Base-by-base conservation (phyloP, 805 yeast genomes). In the Monosporozyma aerobia region DNA sequence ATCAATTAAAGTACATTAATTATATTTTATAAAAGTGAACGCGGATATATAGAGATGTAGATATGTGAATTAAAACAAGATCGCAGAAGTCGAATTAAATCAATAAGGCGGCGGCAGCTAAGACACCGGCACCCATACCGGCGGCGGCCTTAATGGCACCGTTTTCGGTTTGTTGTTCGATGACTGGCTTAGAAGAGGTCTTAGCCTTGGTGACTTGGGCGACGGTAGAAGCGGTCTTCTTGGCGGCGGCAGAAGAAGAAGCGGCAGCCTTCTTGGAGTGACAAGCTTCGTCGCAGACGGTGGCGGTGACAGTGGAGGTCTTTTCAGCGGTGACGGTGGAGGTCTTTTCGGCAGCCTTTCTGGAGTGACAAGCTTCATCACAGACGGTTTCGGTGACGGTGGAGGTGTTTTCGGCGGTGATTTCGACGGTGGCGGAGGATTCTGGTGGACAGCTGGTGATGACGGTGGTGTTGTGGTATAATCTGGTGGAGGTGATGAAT, bases 41-140 rank as follows among this genome's bases (percentile, higher is more conserved):
- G n/a, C n/a, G n/a, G n/a, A n/a, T n/a, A 27, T 27, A 27, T 27
- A 27, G 6, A 27, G 29, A 27, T 27, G 29, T 6, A 27, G 4
- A 27, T 27, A 27, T n/a, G n/a, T n/a, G n/a, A n/a, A n/a, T n/a
- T n/a, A n/a, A n/a, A n/a, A n/a, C n/a, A n/a, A n/a, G n/a, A n/a
- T n/a, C n/a, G n/a, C n/a, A n/a, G n/a, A n/a, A n/a, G n/a, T n/a
- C n/a, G n/a, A n/a, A n/a, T n/a, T n/a, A n/a, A n/a, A n/a, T 45
- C 44, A 54, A 43, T 54, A 54, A 43, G 22, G 56, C 56, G 35
- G 37, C 54, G 22, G 56, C 57, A 33, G 54, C 58, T 27, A 54
- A 37, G 44, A 52, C 25, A 50, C 51, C 56, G 32, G 53, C 53
- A 53, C 52, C 43, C 25, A 55, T 19, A 33, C 54, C 56, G 27